A percentile compares a stretch with the other conserved stretches of the same genome.
Conservation (phyloP, 108 stramenopile genomes). For the Skeletonema menzelii region DNA sequence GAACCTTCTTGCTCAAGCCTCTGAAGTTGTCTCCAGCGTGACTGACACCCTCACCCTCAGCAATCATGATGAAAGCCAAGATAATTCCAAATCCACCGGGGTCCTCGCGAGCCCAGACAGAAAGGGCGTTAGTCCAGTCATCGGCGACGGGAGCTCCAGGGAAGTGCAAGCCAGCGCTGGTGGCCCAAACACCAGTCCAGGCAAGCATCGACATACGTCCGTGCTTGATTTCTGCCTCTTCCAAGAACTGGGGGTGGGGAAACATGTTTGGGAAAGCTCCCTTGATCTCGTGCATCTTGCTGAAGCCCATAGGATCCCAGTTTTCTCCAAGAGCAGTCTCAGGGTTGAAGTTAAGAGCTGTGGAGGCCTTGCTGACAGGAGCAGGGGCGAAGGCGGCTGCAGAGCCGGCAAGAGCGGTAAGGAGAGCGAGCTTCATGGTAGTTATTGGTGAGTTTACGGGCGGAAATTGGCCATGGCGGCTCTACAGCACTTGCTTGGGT, state of each 20-base stretch:
- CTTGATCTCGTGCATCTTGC: slow-evolving; percentile 52
- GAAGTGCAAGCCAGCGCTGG: slow-evolving; percentile 86
- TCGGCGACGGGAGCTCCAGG: slow-evolving; percentile 77
- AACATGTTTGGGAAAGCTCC: slow-evolving; percentile 91
- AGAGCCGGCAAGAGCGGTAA: slow-evolving; percentile 47
- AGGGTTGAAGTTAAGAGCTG: slow-evolving; percentile 36
- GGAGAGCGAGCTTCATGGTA: slow-evolving; percentile 55
- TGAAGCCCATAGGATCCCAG: slow-evolving; percentile 50
- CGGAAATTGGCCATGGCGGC: slow-evolving; percentile 10
- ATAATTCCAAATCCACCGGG: slow-evolving; percentile 76
- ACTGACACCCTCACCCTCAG: slow-evolving; percentile 87
- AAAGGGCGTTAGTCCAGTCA: slow-evolving; percentile 88
- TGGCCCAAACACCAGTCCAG: slow-evolving; percentile 62
- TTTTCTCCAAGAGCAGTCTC: slow-evolving; percentile 37
- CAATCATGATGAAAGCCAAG: slow-evolving; percentile 73
- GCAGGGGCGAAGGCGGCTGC: slow-evolving; percentile 55
- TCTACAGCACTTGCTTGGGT: not conserved
- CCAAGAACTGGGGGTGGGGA: slow-evolving; percentile 84
- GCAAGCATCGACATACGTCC: slow-evolving; percentile 86
- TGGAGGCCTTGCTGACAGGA: slow-evolving; percentile 30
- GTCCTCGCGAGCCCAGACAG: slow-evolving; percentile 75
- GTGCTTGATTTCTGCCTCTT: slow-evolving; percentile 88
- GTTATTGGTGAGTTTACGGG: not conserved
- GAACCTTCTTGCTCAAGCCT: slow-evolving; percentile 82
- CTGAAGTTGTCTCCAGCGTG: slow-evolving; percentile 91